phyloP scores from a whole-genome alignment of 2,329 filamentous ascomycete species.

The Madurella mycetomatis region DNA sequence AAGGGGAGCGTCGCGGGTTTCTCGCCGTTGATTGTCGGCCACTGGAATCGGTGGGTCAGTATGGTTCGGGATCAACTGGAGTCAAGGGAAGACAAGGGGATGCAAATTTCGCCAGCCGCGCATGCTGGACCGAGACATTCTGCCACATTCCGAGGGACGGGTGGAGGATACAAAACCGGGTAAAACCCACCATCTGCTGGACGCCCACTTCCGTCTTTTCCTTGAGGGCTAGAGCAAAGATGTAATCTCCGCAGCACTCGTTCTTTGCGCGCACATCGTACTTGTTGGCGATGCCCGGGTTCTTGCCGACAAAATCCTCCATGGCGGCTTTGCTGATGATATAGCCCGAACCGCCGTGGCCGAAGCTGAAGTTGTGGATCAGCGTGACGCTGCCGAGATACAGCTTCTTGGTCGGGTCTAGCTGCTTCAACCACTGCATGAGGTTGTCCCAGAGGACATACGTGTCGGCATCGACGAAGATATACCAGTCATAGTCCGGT shows the following conservation, averaged over 20 bases:
- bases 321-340: slow-evolving; percentile 50
- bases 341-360: slow-evolving; percentile 55
- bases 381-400: slow-evolving; percentile 50
- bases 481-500: slow-evolving; percentile 53
- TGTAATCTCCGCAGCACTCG: slow-evolving; percentile 50
- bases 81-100: slow-evolving; percentile 1
- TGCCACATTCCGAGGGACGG: background rate
- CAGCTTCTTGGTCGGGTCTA: slow-evolving; percentile 40
- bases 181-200: slow-evolving; percentile 38
- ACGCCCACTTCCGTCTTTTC: slow-evolving; percentile 42
- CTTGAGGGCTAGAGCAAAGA: slow-evolving; percentile 44
- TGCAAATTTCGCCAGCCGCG: background rate
- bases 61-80: background rate
- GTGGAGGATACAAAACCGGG: background rate
- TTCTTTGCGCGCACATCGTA: slow-evolving; percentile 41
- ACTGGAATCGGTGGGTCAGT: slow-evolving; percentile 30
- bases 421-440: slow-evolving; percentile 42
- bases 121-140: too few species aligned
- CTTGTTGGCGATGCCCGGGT: slow-evolving; percentile 41
- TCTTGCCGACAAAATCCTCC: slow-evolving; percentile 39
- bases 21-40: slow-evolving; percentile 53
- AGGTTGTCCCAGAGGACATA: slow-evolving; percentile 53
- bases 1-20: slow-evolving; percentile 49
- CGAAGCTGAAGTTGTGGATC: slow-evolving; percentile 42
- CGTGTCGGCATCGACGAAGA: slow-evolving; percentile 57